Evolutionary conservation across 2,329 filamentous ascomycete genomes (phyloP), one percentile per base, ranked within the genome.

Genomic region (Exophiala sideris): DNA sequence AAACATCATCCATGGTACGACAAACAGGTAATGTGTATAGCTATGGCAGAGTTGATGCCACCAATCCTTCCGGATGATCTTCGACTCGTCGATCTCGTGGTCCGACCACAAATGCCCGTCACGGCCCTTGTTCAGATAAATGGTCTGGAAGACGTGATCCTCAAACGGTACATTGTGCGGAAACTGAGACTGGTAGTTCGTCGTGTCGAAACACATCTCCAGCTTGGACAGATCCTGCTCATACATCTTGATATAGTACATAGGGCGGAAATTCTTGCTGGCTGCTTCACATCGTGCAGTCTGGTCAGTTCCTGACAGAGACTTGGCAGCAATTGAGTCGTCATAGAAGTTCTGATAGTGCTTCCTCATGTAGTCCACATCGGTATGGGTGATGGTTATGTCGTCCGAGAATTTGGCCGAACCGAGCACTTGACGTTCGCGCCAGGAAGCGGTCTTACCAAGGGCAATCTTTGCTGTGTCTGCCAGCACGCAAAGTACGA

Each of bases 131-230:
- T 83, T 81, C 11, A 84, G 68, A 67, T 82, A 84, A 52, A 84
- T 84, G 1, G 80, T 83, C 61, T 90, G 86, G 66, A 87, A 89
- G 12, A 89, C 79, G 62, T 88, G 85, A 48, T 80, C 75, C 21
- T 81, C 77, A 48, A 80, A 78, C 0, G 76, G 74, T 0, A 80
- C 72, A 1, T 73, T 68, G 3, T 73, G 49, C 2, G 70, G 59
- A 58, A 90, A 86, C 65, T 89, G 86, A 41, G 84, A 78, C 66
- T 90, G 86, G 69, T 89, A 89, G 66, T 88, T 87, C 35, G 83
- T 86, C 71, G 84, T 87, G 68, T 90, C 85, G 69, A 89, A 90
- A 52, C 80, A 85, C 77, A 75, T 82, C 66, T 82, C 80, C 34
- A 76, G 78, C 67, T 83, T 83, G 3, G 73, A 76, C 6, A 71